phyloP scores from a whole-genome alignment of 495 filamentous ascomycete genomes.

The Tuber microsphaerosporum region DNA sequence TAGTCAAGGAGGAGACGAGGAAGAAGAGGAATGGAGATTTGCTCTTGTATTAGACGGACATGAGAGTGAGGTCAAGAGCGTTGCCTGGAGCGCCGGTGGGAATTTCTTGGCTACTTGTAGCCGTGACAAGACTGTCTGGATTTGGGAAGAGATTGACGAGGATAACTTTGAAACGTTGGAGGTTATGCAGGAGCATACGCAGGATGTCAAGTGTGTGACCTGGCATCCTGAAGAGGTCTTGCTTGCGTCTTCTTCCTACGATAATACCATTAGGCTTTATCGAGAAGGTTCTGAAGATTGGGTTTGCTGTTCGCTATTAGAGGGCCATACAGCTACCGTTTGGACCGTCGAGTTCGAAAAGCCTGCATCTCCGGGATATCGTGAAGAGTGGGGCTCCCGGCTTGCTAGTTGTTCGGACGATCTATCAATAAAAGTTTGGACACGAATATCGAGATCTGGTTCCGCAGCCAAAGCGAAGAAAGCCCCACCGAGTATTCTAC shows the following conservation, averaged over 20 bases:
- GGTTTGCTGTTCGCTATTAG: constrained; percentile 75
- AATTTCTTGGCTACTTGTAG: constrained; percentile 81
- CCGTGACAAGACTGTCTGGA: constrained; percentile 93
- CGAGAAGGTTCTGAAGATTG: constrained; percentile 87
- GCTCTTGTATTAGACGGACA: constrained; percentile 84
- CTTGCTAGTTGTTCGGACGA: constrained; percentile 77
- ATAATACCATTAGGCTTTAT: constrained; percentile 84
- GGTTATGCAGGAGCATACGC: constrained; percentile 85
- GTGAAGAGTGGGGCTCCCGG: constrained; percentile 46
- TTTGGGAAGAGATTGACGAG: constrained; percentile 90
- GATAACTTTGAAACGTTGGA: constrained; percentile 95
- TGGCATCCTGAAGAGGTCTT: constrained; percentile 77
- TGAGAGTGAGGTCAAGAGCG: constrained; percentile 83
- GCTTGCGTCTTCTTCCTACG: constrained; percentile 80
- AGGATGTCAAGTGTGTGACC: constrained; percentile 84
- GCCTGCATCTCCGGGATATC: constrained; percentile 44
- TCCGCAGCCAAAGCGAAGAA: constrained; percentile 40
- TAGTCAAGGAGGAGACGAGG: constrained; percentile 45
- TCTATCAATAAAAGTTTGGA: constrained; percentile 68
- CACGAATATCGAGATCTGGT: constrained; percentile 42
- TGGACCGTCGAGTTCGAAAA: constrained; percentile 81
- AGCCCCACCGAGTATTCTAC: constrained; percentile 72
- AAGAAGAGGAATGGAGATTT: constrained; percentile 80
- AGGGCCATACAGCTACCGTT: constrained; percentile 72
- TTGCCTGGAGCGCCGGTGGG: constrained; percentile 72